phyloP scores from a whole-genome alignment of 2,329 filamentous ascomycete genomes.

The Aspergillus sp. region DNA sequence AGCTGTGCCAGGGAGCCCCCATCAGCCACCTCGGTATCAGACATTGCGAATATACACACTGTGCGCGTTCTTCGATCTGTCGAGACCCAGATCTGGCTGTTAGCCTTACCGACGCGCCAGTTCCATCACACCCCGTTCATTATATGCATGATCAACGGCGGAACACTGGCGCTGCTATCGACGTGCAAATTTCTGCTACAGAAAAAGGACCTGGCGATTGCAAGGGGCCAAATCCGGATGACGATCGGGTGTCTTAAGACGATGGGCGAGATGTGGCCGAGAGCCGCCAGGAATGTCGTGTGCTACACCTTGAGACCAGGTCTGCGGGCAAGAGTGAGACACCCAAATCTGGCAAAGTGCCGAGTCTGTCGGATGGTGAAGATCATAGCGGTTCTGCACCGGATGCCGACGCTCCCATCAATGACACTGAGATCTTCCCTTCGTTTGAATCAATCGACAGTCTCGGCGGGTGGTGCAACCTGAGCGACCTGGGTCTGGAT shows the following conservation, averaged over 20 bases:
- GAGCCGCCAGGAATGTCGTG: slow-evolving; percentile 29
- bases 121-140: slow-evolving; percentile 34
- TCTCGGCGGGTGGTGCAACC: slow-evolving; percentile 12
- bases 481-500: slow-evolving; percentile 7
- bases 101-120: slow-evolving; percentile 26
- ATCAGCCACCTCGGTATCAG: slow-evolving; percentile 8
- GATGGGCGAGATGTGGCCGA: slow-evolving; percentile 31
- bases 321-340: neutral
- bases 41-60: slow-evolving; percentile 31
- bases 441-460: slow-evolving; percentile 9
- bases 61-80: slow-evolving; percentile 29
- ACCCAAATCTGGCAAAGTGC: slow-evolving; percentile 1
- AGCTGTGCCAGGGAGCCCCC: slow-evolving; percentile 24
- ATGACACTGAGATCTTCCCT: slow-evolving; percentile 5
- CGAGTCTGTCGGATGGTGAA: slow-evolving; percentile 2
- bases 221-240: slow-evolving; percentile 36
- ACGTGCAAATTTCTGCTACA: slow-evolving; percentile 30
- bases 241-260: slow-evolving; percentile 33
- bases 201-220: slow-evolving; percentile 23
- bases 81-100: slow-evolving; percentile 31
- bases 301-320: slow-evolving; percentile 12
- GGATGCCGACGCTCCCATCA: slow-evolving; percentile 1
- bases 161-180: slow-evolving; percentile 23
- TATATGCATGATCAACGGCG: slow-evolving; percentile 35
- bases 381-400: slow-evolving; percentile 2